Evolutionary conservation across 1,284 basidiomycete species (phyloP), one percentile per base, ranked within the genome.

Genomic region (Blastosporella zonata): DNA sequence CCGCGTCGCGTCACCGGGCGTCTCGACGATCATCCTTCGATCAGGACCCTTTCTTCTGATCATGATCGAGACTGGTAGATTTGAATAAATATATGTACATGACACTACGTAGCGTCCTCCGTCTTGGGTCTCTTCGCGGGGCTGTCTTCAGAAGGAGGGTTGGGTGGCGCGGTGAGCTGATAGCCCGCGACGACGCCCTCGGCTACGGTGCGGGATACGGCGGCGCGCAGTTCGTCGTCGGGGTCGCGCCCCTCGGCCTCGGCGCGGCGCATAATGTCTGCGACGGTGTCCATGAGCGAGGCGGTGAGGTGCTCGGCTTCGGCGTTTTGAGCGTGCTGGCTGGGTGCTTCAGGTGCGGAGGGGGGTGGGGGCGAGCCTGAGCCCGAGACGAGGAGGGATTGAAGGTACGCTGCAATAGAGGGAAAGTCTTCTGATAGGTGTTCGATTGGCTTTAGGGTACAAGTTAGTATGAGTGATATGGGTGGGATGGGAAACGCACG

Each of bases 361-460:
- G 23, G 55, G 42, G 44, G 47, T 38, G 52, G 55, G 45, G n/a
- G 45, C 20, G 56, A 57, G 23, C n/a, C n/a, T n/a, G 28, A 18
- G 59, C 35, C 21, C 18, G 68, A 52, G 46, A 68, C 61, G 23
- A 66, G 66, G 46, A 66, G 61, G 3, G 77, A 72, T 51, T 76
- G 77, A 33, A 96, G 74, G 68, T 84, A 93, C 7, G 71, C 68
- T 0, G 90, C 75, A 34, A 95, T 81, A 39, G 83, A 77, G n/a
- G 87, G 86, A 61, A 87, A 88, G 36, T 95, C 92, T 59, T 93
- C 87, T 34, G 72, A 68, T 2, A 94, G 75, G 59, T 83, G 74
- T 36, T 87, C 80, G 52, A 85, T 84, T 6, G 91, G 84, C 90
- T 93, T 57, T 9, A 25, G 27, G 33, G 42, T 38, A 37, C 2